Evolutionary conservation across 2,329 filamentous ascomycete genomes (phyloP).

Genomic region (Fusarium floridanum): DNA sequence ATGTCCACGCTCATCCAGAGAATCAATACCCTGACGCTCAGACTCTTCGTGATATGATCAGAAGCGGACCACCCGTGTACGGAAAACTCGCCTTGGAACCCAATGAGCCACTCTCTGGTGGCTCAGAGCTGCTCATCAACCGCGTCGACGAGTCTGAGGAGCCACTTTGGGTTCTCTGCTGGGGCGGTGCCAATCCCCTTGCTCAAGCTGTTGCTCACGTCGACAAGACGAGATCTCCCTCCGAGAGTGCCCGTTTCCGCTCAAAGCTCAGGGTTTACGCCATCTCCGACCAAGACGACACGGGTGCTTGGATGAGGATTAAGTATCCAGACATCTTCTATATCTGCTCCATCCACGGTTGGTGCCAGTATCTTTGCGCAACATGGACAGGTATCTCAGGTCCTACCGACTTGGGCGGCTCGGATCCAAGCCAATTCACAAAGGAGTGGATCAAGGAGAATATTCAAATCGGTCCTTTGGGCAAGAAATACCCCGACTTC

Average conservation of each 20-base stretch:
- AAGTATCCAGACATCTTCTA: neutral
- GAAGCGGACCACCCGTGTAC: neutral
- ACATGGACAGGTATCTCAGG: neutral
- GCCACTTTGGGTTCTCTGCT: neutral
- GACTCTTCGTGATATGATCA: neutral
- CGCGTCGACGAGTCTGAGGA: neutral
- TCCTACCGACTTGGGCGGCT: neutral
- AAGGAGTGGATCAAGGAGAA: neutral
- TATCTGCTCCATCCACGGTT: neutral
- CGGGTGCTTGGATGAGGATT: neutral
- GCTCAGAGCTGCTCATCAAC: neutral
- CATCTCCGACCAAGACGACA: conserved; percentile 6
- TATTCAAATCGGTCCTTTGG: neutral
- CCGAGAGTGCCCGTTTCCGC: neutral
- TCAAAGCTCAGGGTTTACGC: conserved; percentile 3
- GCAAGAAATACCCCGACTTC: conserved; percentile 2
- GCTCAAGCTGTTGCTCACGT: neutral
- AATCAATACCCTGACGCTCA: neutral
- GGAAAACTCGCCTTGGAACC: neutral
- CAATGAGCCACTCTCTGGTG: neutral
- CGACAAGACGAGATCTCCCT: neutral
- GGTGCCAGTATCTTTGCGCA: neutral
- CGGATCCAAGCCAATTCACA: neutral
- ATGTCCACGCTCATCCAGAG: neutral
- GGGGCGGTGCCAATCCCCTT: neutral